These are phyloP conservation scores for Cryptosporidium sp. DNA, from an alignment of 169 alveolate genomes.

Conservation along the genomic window DNA sequence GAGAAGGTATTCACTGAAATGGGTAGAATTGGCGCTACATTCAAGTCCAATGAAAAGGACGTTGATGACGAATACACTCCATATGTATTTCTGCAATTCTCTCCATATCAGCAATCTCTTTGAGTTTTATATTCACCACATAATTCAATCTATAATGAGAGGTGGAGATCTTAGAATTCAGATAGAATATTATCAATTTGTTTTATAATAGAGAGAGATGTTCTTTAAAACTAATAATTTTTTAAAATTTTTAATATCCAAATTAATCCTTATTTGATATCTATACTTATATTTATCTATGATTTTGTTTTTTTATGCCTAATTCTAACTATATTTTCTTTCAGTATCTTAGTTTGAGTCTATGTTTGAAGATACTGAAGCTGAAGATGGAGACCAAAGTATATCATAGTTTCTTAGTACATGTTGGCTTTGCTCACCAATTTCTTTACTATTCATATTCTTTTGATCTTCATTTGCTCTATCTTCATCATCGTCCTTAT, in stretches of 20 bases:
- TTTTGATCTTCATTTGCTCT: background rate
- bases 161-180: background rate
- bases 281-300: background rate
- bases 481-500: background rate
- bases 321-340: background rate
- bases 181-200: background rate
- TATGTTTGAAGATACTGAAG: slow-evolving; percentile 16
- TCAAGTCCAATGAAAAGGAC: slow-evolving; percentile 61
- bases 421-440: background rate
- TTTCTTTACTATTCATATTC: background rate
- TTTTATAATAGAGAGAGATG: background rate
- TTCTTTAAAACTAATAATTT: background rate
- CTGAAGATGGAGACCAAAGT: slow-evolving; percentile 72
- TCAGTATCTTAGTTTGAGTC: slow-evolving; percentile 5
- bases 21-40: slow-evolving; percentile 76
- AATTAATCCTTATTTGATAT: background rate
- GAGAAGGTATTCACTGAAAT: slow-evolving; percentile 76
- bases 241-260: background rate
- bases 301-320: background rate
- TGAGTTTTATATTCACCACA: slow-evolving; percentile 14
- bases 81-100: slow-evolving; percentile 64
- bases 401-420: slow-evolving; percentile 37
- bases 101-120: slow-evolving; percentile 58
- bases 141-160: background rate
- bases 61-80: slow-evolving; percentile 73